Conservation (phyloP, 208 protist genomes). For the Leishmania lainsoni region DNA sequence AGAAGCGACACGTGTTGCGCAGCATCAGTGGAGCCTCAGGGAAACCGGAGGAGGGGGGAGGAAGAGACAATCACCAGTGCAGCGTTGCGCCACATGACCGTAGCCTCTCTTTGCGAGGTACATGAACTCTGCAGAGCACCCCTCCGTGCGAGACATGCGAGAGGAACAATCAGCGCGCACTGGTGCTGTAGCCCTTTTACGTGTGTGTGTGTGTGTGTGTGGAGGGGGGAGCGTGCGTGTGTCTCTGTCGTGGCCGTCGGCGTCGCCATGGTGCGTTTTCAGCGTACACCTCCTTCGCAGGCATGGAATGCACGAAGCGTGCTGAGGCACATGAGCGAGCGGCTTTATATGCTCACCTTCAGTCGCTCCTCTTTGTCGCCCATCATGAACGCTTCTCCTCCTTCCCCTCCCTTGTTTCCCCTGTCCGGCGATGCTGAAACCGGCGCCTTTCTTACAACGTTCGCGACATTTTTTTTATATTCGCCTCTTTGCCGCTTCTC, state of each 20-base stretch:
- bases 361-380: neutral
- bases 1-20: neutral
- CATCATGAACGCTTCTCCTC: neutral
- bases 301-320: neutral
- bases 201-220: no score
- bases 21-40: no score
- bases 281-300: neutral
- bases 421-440: neutral
- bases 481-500: no score
- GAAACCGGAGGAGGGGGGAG: neutral
- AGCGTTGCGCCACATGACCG: neutral
- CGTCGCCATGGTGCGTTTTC: neutral
- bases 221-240: no score
- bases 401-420: neutral
- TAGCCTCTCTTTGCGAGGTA: neutral
- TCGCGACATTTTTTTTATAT: neutral
- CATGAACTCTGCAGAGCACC: neutral
- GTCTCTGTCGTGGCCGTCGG: neutral
- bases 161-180: neutral
- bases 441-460: neutral
- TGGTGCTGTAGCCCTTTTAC: neutral
- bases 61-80: neutral
- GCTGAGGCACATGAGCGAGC: neutral
- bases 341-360: neutral
- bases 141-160: neutral